phyloP scores from a whole-genome alignment of 2,329 filamentous ascomycete genomes.

The Ambrosiella cleistominuta region DNA sequence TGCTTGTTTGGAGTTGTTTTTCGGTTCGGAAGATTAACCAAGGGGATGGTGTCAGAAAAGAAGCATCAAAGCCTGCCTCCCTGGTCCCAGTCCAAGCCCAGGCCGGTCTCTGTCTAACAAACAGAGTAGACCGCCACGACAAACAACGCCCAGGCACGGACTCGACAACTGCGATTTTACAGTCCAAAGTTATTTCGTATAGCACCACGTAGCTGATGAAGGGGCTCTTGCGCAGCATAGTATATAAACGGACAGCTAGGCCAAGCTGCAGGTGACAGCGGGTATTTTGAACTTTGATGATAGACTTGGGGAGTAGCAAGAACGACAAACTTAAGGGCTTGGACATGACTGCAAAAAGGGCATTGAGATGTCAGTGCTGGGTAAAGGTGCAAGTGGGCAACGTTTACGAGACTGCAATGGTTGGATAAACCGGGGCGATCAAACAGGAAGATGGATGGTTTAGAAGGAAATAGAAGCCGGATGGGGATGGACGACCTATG shows the following conservation, averaged over 20 bases:
- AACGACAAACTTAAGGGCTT: not conserved
- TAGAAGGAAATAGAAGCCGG: not conserved
- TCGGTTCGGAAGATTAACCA: not conserved
- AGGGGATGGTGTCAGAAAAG: conserved; percentile 8
- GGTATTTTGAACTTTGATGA: not conserved
- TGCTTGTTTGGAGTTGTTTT: not conserved
- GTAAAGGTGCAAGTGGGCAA: no score
- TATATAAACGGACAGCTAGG: not conserved
- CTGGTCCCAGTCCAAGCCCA: conserved; percentile 7
- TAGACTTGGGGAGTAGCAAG: not conserved
- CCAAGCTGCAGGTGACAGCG: not conserved
- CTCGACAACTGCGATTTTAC: not conserved
- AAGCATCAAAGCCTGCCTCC: not conserved
- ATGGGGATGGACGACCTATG: not conserved
- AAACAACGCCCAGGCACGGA: conserved; percentile 4
- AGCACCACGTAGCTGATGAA: not conserved
- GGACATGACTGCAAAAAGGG: not conserved
- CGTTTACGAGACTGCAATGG: no score
- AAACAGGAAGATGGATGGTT: not conserved
- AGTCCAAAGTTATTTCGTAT: not conserved
- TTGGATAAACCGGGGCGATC: not conserved
- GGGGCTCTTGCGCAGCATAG: not conserved
- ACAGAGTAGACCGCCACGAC: not conserved
- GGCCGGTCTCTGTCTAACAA: not conserved
- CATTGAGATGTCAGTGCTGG: not conserved